Conservation (phyloP, 2,329 filamentous ascomycete genomes). For the Helotiales sp. region DNA sequence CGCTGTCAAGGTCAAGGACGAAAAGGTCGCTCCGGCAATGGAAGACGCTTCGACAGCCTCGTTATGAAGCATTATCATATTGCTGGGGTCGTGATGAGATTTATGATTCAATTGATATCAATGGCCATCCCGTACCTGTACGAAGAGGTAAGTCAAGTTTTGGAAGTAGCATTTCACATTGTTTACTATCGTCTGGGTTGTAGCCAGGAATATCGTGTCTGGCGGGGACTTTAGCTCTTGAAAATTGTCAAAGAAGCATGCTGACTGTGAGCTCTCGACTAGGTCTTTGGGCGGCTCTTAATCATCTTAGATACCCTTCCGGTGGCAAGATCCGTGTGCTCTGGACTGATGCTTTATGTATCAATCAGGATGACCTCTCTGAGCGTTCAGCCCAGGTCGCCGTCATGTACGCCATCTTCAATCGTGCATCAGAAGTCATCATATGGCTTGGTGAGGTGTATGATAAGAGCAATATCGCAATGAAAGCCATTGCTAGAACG, state of each 20-base stretch:
- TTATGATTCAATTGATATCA: neutral
- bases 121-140: neutral
- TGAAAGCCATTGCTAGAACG: neutral
- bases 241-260: no score
- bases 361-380: neutral
- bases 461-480: neutral
- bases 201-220: no score
- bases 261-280: no score
- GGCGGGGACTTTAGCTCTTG: no score
- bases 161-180: no score
- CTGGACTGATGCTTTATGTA: neutral
- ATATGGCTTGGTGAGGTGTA: neutral
- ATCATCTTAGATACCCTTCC: neutral
- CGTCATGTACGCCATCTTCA: neutral
- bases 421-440: neutral
- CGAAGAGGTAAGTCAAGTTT: no score
- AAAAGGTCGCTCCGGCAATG: neutral
- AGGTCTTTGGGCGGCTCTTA: neutral
- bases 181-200: no score
- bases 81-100: neutral
- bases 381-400: neutral
- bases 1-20: neutral
- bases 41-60: neutral
- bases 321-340: neutral
- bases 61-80: neutral